These are phyloP conservation scores for Earliella scabrosa DNA, from an alignment of 1,284 basidiomycete genomes.

Conservation along the genomic window DNA sequence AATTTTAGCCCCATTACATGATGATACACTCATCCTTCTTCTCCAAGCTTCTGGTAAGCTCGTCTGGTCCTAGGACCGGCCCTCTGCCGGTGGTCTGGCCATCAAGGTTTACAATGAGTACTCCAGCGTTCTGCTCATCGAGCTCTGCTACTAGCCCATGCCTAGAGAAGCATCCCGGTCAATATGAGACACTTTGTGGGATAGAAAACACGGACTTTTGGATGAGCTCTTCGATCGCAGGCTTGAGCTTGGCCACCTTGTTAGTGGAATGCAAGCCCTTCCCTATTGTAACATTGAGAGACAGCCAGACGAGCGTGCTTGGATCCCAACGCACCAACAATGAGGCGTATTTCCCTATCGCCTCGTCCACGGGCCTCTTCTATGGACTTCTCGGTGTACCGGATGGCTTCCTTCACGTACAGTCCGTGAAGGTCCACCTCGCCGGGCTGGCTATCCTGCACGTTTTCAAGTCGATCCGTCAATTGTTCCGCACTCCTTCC, in stretches of 20 bases:
- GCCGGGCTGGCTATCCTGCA: slow-evolving; percentile 67
- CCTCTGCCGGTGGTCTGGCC: slow-evolving; percentile 47
- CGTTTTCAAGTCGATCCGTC: neutral
- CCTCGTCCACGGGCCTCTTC: slow-evolving; percentile 69
- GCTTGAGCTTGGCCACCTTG: slow-evolving; percentile 88
- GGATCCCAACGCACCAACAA: slow-evolving; percentile 69
- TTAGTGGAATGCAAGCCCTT: slow-evolving; percentile 86
- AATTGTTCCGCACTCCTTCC: neutral
- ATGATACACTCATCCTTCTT: slow-evolving; percentile 64
- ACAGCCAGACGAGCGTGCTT: too few relatives aligned
- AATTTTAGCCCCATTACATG: slow-evolving; percentile 51
- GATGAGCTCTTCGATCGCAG: slow-evolving; percentile 91
- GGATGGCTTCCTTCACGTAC: slow-evolving; percentile 92
- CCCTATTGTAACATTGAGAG: slow-evolving; percentile 29
- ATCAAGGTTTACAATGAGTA: slow-evolving; percentile 81
- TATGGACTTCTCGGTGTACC: slow-evolving; percentile 71
- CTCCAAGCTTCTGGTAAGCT: slow-evolving; percentile 61
- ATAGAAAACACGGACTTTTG: slow-evolving; percentile 52
- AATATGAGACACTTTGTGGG: neutral
- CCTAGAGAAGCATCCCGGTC: slow-evolving; percentile 40
- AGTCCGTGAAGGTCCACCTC: slow-evolving; percentile 92
- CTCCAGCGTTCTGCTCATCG: slow-evolving; percentile 85
- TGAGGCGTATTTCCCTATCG: slow-evolving; percentile 76
- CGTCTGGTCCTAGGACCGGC: slow-evolving; percentile 57
- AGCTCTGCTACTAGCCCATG: slow-evolving; percentile 77